These are phyloP conservation scores for Calonectria leucothoes DNA, from an alignment of 2,329 filamentous ascomycete species.

Conservation along the genomic window DNA sequence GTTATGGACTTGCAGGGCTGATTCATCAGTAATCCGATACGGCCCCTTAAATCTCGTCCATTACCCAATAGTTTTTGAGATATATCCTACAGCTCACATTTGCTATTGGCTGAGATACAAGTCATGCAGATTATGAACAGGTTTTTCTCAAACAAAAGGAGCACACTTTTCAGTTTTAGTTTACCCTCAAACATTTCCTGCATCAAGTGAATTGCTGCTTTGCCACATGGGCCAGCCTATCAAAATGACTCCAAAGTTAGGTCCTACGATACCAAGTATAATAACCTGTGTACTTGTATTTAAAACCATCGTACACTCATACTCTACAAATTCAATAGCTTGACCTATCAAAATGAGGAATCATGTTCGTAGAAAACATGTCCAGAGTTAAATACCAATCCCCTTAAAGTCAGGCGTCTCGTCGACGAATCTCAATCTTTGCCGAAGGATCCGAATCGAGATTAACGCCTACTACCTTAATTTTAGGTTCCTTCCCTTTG, in stretches of 20 bases:
- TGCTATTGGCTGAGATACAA: not conserved
- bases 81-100: not conserved
- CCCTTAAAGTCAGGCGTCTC: not conserved
- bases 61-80: not conserved
- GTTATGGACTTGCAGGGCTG: not conserved
- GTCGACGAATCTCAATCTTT: not conserved
- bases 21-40: not conserved
- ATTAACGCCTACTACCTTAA: not conserved
- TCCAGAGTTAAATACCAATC: not conserved
- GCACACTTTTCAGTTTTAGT: too few species aligned
- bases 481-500: not conserved
- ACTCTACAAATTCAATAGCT: not conserved
- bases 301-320: not conserved
- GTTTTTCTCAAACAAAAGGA: too few species aligned
- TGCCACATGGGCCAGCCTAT: too few species aligned
- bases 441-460: not conserved
- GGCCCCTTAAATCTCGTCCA: not conserved
- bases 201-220: too few species aligned
- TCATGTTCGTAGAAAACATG: not conserved
- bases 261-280: not conserved
- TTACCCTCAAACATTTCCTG: too few species aligned
- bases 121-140: not conserved
- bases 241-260: too few species aligned
- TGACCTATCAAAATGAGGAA: not conserved
- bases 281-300: not conserved